Conservation (phyloP, 1,139 yeast species). For the Nakaseomyces uthaithaninus region DNA sequence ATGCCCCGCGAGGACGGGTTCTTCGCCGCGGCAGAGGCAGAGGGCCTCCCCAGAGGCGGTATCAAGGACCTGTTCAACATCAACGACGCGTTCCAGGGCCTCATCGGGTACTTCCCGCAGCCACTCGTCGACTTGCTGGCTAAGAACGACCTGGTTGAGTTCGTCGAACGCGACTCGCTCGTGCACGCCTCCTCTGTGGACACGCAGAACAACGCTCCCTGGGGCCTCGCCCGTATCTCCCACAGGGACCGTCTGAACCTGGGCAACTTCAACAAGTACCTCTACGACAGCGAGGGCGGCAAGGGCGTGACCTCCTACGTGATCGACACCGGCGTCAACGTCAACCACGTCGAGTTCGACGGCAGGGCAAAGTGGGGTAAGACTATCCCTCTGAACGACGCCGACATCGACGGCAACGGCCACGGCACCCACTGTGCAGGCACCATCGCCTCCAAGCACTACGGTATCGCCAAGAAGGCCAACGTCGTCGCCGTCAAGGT, state of each 20-base stretch:
- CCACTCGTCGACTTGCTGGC: conserved; percentile 65
- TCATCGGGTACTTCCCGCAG: conserved; percentile 67
- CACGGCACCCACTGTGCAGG: conserved; percentile 88
- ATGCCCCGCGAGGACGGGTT: conserved; percentile 21
- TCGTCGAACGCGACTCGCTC: conserved; percentile 70
- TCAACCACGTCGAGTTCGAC: conserved; percentile 71
- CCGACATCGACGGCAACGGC: conserved; percentile 84
- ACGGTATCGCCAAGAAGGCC: conserved; percentile 75
- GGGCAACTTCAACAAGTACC: conserved; percentile 76
- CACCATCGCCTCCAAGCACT: conserved; percentile 63
- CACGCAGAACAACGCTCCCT: conserved; percentile 77
- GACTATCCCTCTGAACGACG: conserved; percentile 78
- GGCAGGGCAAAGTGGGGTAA: conserved; percentile 95
- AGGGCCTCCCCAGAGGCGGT: conserved; percentile 41
- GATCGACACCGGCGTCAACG: conserved; percentile 86
- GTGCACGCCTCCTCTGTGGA: conserved; percentile 59
- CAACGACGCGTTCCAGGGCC: conserved; percentile 48
- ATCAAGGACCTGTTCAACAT: conserved; percentile 58
- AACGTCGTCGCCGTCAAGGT: conserved; percentile 72
- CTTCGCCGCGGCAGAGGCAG: conserved; percentile 16
- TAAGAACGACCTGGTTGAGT: conserved; percentile 59
- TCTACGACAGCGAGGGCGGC: conserved; percentile 77
- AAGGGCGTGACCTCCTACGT: conserved; percentile 80
- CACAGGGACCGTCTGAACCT: conserved; percentile 73
- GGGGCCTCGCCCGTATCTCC: conserved; percentile 93